phyloP scores from a whole-genome alignment of 345 rosid species.

The Euphorbia tirucalli region DNA sequence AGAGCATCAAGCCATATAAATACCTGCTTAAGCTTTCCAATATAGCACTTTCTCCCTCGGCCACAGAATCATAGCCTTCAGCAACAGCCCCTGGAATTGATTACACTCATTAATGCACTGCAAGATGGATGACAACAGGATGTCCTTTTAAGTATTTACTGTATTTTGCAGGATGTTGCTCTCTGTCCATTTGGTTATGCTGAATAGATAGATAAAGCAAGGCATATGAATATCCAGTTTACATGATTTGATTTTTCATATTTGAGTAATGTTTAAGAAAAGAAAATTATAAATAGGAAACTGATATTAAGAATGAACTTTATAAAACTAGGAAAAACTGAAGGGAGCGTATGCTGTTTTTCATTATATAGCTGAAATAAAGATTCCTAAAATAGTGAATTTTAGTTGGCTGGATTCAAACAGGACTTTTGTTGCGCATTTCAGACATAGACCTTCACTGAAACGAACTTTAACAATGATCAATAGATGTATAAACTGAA shows the following conservation, averaged over 20 bases:
- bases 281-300: neutral
- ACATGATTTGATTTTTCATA: neutral
- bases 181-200: neutral
- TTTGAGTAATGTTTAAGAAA: neutral
- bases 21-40: conserved; percentile 88
- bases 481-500: neutral
- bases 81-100: conserved; percentile 62
- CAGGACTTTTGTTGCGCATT: neutral
- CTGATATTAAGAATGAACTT: neutral
- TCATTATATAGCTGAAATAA: neutral
- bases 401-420: neutral
- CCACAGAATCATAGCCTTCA: conserved; percentile 65
- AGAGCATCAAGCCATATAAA: conserved; percentile 6
- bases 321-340: neutral
- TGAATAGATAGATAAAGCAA: neutral
- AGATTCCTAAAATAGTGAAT: neutral
- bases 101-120: conserved; percentile 31
- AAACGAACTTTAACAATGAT: neutral
- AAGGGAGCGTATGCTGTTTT: neutral
- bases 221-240: neutral
- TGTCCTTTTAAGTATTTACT: conserved; percentile 15
- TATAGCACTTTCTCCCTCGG: conserved; percentile 59
- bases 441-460: neutral
- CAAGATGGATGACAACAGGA: conserved; percentile 21
- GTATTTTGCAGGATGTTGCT: neutral